Base-by-base conservation (phyloP, 2,329 filamentous ascomycete species). In the Tricladium varicosporioides region DNA sequence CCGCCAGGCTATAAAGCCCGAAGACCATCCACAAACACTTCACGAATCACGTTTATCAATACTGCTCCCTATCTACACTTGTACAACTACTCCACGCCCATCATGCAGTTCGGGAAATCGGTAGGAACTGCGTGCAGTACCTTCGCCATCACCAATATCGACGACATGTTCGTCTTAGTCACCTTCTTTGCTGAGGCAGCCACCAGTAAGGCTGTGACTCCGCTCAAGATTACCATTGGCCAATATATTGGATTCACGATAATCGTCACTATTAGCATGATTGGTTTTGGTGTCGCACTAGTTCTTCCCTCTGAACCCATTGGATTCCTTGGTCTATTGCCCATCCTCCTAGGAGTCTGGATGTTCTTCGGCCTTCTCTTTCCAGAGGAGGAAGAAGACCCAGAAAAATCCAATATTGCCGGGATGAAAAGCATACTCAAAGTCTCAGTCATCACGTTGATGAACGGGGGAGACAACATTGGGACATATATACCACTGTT, bases 221-320 rank as follows among this genome's bases (percentile, higher is more conserved):
- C 1, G 85, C 87, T 2, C 89, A 94, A 71, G 87, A 86, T 4
- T 88, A 81, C 63, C 77, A 88, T 58, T 77, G 83, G 50, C 75
- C 81, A 1, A 61, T 72, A 70, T 45, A 15, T 68, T 22, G 71
- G 72, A 13, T 73, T 73, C 60, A 69, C 69, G 9, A 58, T 70
- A 59, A 71, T 73, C 53, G 58, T 72, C 10, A 45, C 65, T 50
- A 64, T 73, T 59, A 72, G 69, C 58, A 69, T 73, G 67, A 69
- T 72, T 18, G 72, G 71, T 5, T 72, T 68, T 42, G 71, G 60
- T 42, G 64, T 66, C 22, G 66, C 72, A 1, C 62, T 70, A 7
- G 63, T 69, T 5, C 54, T 73, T 40, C 67, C 71, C 8, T 59
- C 69, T 16, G 67, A 72, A 58, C 71, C 71, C 2, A 72, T 73